Base-by-base conservation (phyloP, 176 grass and related monocot genomes). In the Carex parvula region DNA sequence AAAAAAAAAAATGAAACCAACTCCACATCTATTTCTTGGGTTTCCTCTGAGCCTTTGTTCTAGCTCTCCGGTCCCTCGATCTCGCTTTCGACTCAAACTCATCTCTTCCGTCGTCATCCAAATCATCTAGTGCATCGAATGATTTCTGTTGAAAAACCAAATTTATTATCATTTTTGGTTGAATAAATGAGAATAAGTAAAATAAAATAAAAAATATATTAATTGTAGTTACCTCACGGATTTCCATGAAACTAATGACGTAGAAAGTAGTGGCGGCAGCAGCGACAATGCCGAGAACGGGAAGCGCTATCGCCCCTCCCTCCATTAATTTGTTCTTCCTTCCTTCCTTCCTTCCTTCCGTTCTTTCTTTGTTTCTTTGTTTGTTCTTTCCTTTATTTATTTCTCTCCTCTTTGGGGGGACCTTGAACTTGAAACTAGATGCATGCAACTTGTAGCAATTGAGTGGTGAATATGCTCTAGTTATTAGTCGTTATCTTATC, bases 251-350 rank as follows among this genome's bases (percentile, higher is more conserved):
- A 81, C 96, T 98, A 29, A 98, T 88, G 21, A 90, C 90, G 74
- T 98, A 95, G 70, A 98, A 98, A 82, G 96, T 93, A 12, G 79
- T 88, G 2, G 93, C 93, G 0, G 91, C 93, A 0, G 60, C 96
- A 15, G 88, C 96, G 7, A 86, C 83, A 50, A 95, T 93, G 58
- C 88, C 91, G 69, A 95, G 79, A 70, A 98, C 50, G 0, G 96
- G 95, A 64, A 87, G 62, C 18, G 79, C 77, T 24, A 98, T 81
- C 26, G 70, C 92, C 35, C 53, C 92, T 16, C 86, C 65, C 3
- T 91, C 84, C 84, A 94, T 88, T 9, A 4, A 30, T 29, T 70
- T 8, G 42, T 20, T 26, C 35, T 48, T n/a, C 15, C 10, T n/a
- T n/a, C 18, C 20, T 41, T 37, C 26, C 11, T 22, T 13, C 4